These are phyloP conservation scores for Tylopilus balloui DNA, from an alignment of 768 basidiomycete species.

Conservation along the genomic window DNA sequence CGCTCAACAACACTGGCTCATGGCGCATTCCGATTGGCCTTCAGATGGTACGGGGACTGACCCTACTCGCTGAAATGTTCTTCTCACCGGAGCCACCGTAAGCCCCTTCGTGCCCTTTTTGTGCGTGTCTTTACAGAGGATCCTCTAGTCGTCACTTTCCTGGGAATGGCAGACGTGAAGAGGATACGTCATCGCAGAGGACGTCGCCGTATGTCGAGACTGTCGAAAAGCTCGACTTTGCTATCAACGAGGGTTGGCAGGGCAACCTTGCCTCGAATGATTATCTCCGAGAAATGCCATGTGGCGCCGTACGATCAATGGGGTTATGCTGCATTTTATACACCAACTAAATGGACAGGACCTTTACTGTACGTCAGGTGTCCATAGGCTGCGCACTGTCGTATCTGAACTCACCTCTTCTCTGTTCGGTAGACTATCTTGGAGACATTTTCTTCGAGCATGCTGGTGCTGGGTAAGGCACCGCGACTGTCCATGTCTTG, in stretches of 20 bases:
- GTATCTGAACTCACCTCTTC: constrained; percentile 11
- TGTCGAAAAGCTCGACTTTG: constrained; percentile 61
- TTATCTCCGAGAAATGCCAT: constrained; percentile 64
- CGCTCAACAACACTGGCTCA: constrained; percentile 51
- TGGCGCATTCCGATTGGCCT: constrained; percentile 76
- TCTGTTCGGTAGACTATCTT: constrained; percentile 57
- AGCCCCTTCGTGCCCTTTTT: constrained; percentile 20
- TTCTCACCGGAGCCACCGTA: constrained; percentile 75
- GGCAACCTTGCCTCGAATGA: constrained; percentile 73
- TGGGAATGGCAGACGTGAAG: constrained; percentile 45
- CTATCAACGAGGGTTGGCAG: constrained; percentile 74
- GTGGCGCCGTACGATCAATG: constrained; percentile 71
- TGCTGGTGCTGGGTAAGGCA: constrained; percentile 55
- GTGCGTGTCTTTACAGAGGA: neutral
- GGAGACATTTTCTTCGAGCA: constrained; percentile 78
- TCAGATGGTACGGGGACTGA: constrained; percentile 65
- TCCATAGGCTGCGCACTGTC: neutral
- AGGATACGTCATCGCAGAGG: constrained; percentile 56
- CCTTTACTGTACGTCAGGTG: constrained; percentile 57
- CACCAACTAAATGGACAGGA: constrained; percentile 81
- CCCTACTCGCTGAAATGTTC: constrained; percentile 64
- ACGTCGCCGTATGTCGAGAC: constrained; percentile 51
- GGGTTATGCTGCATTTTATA: constrained; percentile 82
- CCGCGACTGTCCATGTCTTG: neutral
- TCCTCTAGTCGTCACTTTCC: constrained; percentile 64